These are phyloP conservation scores for Closterium sp. DNA, from an alignment of 139 green algal genomes.

Conservation along the genomic window DNA sequence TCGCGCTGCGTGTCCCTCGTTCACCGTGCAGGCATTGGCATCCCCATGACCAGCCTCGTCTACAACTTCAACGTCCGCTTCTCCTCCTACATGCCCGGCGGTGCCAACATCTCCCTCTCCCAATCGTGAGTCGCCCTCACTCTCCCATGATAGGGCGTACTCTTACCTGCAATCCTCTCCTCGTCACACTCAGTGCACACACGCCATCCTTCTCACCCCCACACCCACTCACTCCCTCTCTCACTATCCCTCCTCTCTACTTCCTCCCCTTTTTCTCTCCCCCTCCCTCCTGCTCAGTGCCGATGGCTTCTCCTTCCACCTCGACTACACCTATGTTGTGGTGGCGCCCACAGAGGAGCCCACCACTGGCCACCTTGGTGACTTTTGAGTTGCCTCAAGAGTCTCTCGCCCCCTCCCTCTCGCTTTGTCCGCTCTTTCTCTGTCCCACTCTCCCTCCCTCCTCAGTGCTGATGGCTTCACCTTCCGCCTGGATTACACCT, in stretches of 20 bases:
- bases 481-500: neutral
- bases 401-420: too few species aligned
- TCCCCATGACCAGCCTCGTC: neutral
- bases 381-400: too few species aligned
- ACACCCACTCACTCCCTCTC: too few species aligned
- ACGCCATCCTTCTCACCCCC: too few species aligned
- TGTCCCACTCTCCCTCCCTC: too few species aligned
- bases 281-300: neutral
- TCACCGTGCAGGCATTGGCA: neutral
- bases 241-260: too few species aligned
- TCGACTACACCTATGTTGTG: neutral
- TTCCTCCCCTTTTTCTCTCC: too few species aligned
- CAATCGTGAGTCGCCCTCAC: too few species aligned
- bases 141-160: too few species aligned
- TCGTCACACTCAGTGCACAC: too few species aligned
- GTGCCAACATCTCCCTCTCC: neutral
- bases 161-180: too few species aligned
- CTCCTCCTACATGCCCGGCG: neutral
- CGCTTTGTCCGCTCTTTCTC: too few species aligned
- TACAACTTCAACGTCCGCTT: neutral
- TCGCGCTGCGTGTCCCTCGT: neutral
- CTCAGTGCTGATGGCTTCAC: neutral
- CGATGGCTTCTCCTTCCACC: neutral
- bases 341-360: neutral
- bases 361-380: neutral